Evolutionary conservation across 176 grass and related monocot species (phyloP).

Genomic region (barley (Hordeum vulgare)): MorexV3_pseudomolecules_assembly NC_058522.1:71243061-71243560

Average conservation of each 20-base stretch:
- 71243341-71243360: conserved; percentile 61
- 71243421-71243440: conserved; percentile 21
- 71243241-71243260: conserved; percentile 94
- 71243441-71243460: conserved; percentile 74
- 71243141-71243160: neutral
- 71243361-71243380: conserved; percentile 47
- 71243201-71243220: conserved; percentile 11
- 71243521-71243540: conserved; percentile 99
- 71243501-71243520: conserved; percentile 98
- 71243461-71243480: conserved; percentile 91
- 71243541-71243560: conserved; percentile 90
- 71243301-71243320: conserved; percentile 93
- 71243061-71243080: neutral
- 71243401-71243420: neutral
- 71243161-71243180: neutral
- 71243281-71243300: conserved; percentile 87
- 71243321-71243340: conserved; percentile 84
- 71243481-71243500: conserved; percentile 94
- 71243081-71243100: neutral
- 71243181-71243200: neutral
- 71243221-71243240: conserved; percentile 93
- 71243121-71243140: neutral
- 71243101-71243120: neutral
- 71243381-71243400: neutral
- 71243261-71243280: conserved; percentile 92